Evolutionary conservation across 441 rosid species (phyloP), one percentile per base, ranked within the genome.

Genomic region (Erysimum pusillum): DNA sequence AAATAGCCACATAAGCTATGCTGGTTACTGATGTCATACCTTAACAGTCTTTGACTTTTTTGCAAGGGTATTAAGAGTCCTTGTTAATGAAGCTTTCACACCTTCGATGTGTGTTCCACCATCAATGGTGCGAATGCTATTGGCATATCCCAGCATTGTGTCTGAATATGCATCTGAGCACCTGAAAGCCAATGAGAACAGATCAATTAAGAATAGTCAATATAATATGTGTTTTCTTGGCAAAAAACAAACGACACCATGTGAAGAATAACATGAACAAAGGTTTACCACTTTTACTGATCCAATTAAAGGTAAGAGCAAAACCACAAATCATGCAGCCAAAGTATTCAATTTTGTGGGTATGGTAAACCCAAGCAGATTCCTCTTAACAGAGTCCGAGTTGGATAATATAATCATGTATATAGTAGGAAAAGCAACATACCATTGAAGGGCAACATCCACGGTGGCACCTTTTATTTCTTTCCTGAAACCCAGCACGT

Each of bases 61-160:
- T 74, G 88, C 96, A 61, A 91, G 90, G 84, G 57, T 85, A 77
- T 90, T 93, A 66, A 96, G 88, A 74, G 94, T 88, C 83, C 99
- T 89, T 28, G 98, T 96, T 76, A 93, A 74, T 41, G 99, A 89
- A 79, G 91, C 87, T 85, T 91, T 96, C 63, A 89, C 81, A 79
- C 99, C 99, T 38, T 96, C 98, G 57, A 93, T 90, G 73, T 96
- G 97, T 61, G 96, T 96, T 52, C 97, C 97, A 78, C 97, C 99
- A 86, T 94, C 99, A 83, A 90, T 63, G 15, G 98, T 96, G 10
- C 97, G 92, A 53, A 93, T 91, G 83, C 98, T 93, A 81, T 96
- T 96, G 31, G 98, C 97, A 78, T 96, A 96, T 66, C 99, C 99
- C 28, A 96, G 86, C 82, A 91, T 78, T 57, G 91, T 93, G 82